A percentile compares a stretch with the other conserved stretches of the same genome.
Evolutionary conservation across 1,139 yeast species (phyloP).

Genomic region (Kodamaea alishanica): DNA sequence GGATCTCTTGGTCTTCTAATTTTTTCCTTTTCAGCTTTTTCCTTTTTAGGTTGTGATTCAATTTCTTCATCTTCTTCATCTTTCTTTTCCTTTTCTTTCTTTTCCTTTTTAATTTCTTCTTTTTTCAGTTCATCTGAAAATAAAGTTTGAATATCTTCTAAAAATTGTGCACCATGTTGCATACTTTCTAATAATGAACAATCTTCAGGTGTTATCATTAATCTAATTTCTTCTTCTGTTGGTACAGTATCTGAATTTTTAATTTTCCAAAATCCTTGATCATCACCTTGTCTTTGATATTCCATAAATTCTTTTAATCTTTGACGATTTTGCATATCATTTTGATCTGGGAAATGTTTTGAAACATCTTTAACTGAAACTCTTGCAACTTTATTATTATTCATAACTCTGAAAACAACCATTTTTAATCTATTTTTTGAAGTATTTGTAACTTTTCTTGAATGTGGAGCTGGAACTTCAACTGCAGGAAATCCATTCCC

Average conservation of each 20-base stretch:
- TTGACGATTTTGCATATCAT: slow-evolving; percentile 96
- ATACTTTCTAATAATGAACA: slow-evolving; percentile 81
- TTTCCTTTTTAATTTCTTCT: slow-evolving; percentile 19
- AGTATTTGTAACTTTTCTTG: slow-evolving; percentile 91
- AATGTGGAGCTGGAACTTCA: slow-evolving; percentile 96
- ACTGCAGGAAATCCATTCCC: slow-evolving; percentile 94
- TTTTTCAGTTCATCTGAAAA: slow-evolving; percentile 31
- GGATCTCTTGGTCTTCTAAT: slow-evolving; percentile 22
- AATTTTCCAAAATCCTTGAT: slow-evolving; percentile 94
- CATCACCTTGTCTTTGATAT: slow-evolving; percentile 90
- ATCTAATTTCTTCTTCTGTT: slow-evolving; percentile 69
- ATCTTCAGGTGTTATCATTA: slow-evolving; percentile 94
- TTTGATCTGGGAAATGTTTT: slow-evolving; percentile 93
- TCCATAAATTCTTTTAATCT: slow-evolving; percentile 97
- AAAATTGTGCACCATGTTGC: slow-evolving; percentile 86
- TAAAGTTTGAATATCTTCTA: slow-evolving; percentile 68
- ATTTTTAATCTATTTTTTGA: slow-evolving; percentile 87
- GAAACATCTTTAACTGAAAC: slow-evolving; percentile 85
- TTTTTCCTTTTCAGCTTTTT: slow-evolving; percentile 20
- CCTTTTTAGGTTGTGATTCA: slow-evolving; percentile 25
- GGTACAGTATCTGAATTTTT: slow-evolving; percentile 67
- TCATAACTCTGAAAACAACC: slow-evolving; percentile 88
- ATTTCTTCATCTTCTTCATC: slow-evolving; percentile 34
- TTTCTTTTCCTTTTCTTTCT: slow-evolving; percentile 13
- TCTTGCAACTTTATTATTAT: slow-evolving; percentile 69